Evolutionary conservation across 2,329 filamentous ascomycete species (phyloP).

Genomic region (Alternaria sp.): DNA sequence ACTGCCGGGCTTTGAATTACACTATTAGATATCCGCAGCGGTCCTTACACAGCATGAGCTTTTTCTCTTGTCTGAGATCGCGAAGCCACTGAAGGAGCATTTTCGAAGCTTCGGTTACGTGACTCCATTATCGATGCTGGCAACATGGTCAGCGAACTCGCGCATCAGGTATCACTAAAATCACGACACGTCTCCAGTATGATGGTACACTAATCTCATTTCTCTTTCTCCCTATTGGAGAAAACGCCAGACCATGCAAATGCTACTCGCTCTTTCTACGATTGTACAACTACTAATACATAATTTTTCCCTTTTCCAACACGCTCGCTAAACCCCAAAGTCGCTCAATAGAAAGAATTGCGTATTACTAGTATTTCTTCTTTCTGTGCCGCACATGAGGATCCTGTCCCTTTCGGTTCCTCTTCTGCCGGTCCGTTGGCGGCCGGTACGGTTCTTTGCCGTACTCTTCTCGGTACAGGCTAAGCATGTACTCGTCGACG

Average conservation of each 20-base stretch:
- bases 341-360: background rate
- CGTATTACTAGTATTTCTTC: conserved; percentile 30
- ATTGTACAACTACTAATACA: conserved; percentile 1
- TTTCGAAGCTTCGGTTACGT: background rate
- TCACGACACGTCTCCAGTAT: too few species aligned
- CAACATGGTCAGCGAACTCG: background rate
- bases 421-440: conserved; percentile 41
- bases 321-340: background rate
- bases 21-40: background rate
- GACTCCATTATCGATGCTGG: rapidly evolving
- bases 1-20: background rate
- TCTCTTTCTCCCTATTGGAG: background rate
- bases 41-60: background rate
- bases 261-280: background rate
- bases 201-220: background rate
- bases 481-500: conserved; percentile 47
- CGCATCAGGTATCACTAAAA: too few species aligned
- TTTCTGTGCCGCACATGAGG: conserved; percentile 37
- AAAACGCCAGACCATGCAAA: conserved; percentile 4
- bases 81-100: too few species aligned
- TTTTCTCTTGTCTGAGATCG: too few species aligned
- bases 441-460: conserved; percentile 43
- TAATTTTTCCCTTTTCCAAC: background rate
- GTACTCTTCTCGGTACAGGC: conserved; percentile 37
- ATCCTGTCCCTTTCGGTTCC: conserved; percentile 39